Conservation (phyloP, 176 grass and related monocot species). For the Echinochloa phyllopogon region DNA sequence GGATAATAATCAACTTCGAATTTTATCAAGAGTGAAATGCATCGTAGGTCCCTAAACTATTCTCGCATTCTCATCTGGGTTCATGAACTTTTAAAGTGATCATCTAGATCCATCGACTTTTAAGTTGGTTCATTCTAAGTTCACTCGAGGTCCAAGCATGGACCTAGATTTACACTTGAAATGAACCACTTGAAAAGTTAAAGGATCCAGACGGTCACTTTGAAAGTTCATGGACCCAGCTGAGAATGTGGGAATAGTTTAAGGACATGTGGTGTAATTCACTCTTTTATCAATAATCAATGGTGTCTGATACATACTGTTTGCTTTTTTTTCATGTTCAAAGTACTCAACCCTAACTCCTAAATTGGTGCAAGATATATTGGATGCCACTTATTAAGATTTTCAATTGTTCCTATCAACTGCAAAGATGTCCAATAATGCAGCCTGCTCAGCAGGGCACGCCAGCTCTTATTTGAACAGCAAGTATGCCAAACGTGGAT, state of each 20-base stretch:
- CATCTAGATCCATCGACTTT: too few relatives aligned
- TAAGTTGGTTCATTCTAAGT: too few relatives aligned
- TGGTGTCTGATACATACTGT: neutral
- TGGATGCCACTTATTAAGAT: slow-evolving; percentile 11
- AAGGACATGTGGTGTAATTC: too few relatives aligned
- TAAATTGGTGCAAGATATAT: neutral
- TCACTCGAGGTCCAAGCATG: too few relatives aligned
- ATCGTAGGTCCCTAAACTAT: too few relatives aligned
- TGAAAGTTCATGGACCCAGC: too few relatives aligned
- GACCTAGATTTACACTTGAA: too few relatives aligned
- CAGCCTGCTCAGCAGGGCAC: neutral
- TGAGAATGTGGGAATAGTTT: too few relatives aligned
- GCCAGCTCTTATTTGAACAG: neutral
- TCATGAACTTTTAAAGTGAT: too few relatives aligned
- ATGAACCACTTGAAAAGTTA: too few relatives aligned
- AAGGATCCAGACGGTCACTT: too few relatives aligned
- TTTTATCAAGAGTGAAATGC: neutral
- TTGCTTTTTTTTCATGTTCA: neutral
- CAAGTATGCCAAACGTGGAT: slow-evolving; percentile 9
- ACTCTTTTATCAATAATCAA: neutral
- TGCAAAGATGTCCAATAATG: neutral
- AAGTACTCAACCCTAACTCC: neutral
- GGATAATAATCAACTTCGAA: neutral
- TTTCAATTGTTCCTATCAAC: neutral
- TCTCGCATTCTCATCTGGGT: too few relatives aligned